A percentile compares a stretch with the other conserved stretches of the same genome.
These are phyloP conservation scores for Penicillium parvum DNA, from an alignment of 495 filamentous ascomycete genomes.

Conservation along the genomic window DNA sequence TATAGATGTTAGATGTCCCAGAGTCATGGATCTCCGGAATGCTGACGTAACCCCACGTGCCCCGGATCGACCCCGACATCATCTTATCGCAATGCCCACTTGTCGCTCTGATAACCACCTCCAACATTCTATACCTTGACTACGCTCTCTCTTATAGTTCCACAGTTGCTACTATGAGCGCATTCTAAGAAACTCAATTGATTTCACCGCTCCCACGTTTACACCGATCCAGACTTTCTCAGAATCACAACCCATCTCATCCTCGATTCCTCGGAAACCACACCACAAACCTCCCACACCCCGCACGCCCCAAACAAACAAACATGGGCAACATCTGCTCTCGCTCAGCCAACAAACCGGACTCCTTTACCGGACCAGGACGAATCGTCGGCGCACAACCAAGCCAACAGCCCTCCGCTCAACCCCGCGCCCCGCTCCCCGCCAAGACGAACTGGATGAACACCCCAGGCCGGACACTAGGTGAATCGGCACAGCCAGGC, in stretches of 20 bases:
- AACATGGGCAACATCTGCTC: slow-evolving; percentile 75
- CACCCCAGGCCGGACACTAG: slow-evolving; percentile 54
- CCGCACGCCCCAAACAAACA: background rate
- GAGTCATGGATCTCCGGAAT: slow-evolving; percentile 1
- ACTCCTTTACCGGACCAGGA: slow-evolving; percentile 57
- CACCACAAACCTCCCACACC: background rate
- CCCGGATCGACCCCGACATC: slow-evolving; percentile 19
- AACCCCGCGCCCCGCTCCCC: slow-evolving; percentile 35
- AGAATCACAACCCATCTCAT: no score
- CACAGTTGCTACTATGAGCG: no score
- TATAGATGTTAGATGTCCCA: no score
- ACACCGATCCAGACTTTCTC: background rate
- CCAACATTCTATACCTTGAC: background rate
- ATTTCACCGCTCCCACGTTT: no score
- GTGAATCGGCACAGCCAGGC: slow-evolving; percentile 32
- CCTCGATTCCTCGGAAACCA: background rate
- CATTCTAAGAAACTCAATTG: no score
- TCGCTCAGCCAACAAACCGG: slow-evolving; percentile 51
- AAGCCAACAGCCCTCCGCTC: slow-evolving; percentile 10
- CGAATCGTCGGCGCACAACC: slow-evolving; percentile 48
- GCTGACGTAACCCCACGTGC: slow-evolving; percentile 22
- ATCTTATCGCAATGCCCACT: slow-evolving; percentile 6
- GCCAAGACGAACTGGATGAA: slow-evolving; percentile 38
- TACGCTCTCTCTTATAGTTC: background rate
- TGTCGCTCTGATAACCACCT: background rate